Evolutionary conservation across 257 asterid genomes (phyloP), one percentile per base, ranked within the genome.

Genomic region (Primulina huaijiensis): DNA sequence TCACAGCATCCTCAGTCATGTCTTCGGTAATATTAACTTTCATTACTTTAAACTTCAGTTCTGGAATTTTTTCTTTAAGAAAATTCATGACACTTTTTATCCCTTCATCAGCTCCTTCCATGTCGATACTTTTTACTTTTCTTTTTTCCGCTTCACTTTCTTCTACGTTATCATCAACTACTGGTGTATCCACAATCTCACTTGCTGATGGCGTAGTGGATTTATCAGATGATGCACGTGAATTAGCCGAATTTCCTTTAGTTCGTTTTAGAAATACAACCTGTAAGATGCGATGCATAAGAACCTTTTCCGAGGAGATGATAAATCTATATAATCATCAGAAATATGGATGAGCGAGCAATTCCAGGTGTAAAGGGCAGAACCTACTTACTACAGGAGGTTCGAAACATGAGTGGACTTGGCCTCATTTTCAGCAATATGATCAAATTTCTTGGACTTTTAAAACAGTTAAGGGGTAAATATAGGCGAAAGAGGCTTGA

Each of bases 31-130:
- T 78, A 72, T 86, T 89, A 23, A 85, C 82, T 68, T 80, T 89
- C 87, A 83, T 83, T 38, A 90, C 95, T 78, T 87, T 87, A 62
- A 90, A 84, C 78, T 90, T 93, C 71, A 93, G 79, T 66, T 88
- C 96, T 17, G 98, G 98, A 72, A 93, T 85, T 80, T 86, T 93
- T 27, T 90, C 97, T 83, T 87, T 93, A 9, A 93, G 92, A 77
- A 87, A 93, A 76, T 90, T 93, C 70, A 90, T 81, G 61, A 90
- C 94, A 40, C 88, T 87, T 70, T 84, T 87, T 77, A 90, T 83
- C 76, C 95, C 97, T 76, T 93, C 97, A 79, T 88, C 97, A 58
- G 85, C 93, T 76, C 80, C 97, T 82, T 90, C 96, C 74, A 86
- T 74, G 75, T 87, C 93, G 14, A 86, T 76, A 77, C 84, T 84